A percentile compares a stretch with the other conserved stretches of the same genome.
phyloP scores from a whole-genome alignment of 805 yeast species.

The Starmerella davenportii region DNA sequence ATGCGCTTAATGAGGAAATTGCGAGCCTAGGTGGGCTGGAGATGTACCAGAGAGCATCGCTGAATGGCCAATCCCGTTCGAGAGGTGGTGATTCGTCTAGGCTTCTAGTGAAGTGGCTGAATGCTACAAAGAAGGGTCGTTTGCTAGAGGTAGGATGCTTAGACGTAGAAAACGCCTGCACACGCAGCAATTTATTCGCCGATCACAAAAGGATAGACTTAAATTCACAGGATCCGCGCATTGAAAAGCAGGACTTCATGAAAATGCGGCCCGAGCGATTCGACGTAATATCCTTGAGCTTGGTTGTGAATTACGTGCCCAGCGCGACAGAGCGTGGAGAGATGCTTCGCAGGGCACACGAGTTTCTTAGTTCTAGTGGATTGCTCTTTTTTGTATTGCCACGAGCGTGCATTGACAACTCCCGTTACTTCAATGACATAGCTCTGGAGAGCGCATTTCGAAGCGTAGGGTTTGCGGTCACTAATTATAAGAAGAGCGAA shows the following conservation, averaged over 20 bases:
- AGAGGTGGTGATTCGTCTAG: conserved; percentile 91
- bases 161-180: conserved; percentile 47
- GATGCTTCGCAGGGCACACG: conserved; percentile 46
- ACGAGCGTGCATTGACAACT: conserved; percentile 65
- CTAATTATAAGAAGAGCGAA: conserved; percentile 38
- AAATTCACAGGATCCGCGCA: conserved; percentile 57
- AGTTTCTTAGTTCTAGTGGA: conserved; percentile 30
- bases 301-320: conserved; percentile 81
- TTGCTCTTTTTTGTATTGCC: conserved; percentile 66
- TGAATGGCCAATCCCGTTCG: conserved; percentile 55
- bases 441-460: conserved; percentile 31
- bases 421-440: conserved; percentile 49
- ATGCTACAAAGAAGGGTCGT: conserved; percentile 10
- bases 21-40: conserved; percentile 54
- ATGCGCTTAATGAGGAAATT: conserved; percentile 44
- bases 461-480: conserved; percentile 39
- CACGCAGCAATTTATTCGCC: conserved; percentile 37
- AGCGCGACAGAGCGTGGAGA: conserved; percentile 50
- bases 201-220: conserved; percentile 53
- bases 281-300: conserved; percentile 58
- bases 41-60: conserved; percentile 69
- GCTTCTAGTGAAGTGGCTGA: conserved; percentile 55
- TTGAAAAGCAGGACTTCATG: conserved; percentile 72
- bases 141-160: conserved; percentile 79
- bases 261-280: conserved; percentile 39